Evolutionary conservation across 306 rosid genomes (phyloP), one percentile per base, ranked within the genome.

Genomic region (Canavalia gladiata): DNA sequence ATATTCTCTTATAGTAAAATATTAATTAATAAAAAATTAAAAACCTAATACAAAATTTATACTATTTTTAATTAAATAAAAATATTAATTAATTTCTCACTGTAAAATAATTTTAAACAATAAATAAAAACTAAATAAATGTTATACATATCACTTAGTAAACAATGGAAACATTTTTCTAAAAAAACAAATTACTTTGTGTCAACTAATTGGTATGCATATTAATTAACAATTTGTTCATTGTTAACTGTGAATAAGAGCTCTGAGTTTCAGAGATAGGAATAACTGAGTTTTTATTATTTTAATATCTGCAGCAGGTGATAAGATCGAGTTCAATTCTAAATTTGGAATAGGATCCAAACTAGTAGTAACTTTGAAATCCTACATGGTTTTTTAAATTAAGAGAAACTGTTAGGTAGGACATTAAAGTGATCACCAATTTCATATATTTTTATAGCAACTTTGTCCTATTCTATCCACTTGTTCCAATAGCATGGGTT

Each of bases 381-480:
- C 72, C 42, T 46, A 13, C 8, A 29, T 33, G 64, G 9, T 1
- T 56, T 76, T 45, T 78, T 2, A 73, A 72, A 78, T 70, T 58
- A 73, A 46, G 73, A 29, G 42, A 73, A 66, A 28, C 77, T 75
- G 34, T 68, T 75, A 30, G 81, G 77, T 68, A 56, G 49, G 42
- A 47, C 39, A 56, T 47, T 35, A 30, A 52, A 72, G 74, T 72
- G 54, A 71, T 34, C 72, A 47, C 28, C 57, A 47, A 34, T 59
- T 59, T 29, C 52, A 60, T 72, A 58, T 35, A 4, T 2, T 51
- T 56, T 33, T 45, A 55, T 65, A 10, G 42, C 5, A 62, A 75
- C 7, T 31, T 84, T 84, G 83, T 37, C 60, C 0, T 47, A 30
- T 74, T 66, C 4, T 30, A 10, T 46, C 84, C 84, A 66, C 81